These are phyloP conservation scores for Phragmites australis DNA, from an alignment of 176 grass and related monocot species.

Conservation along the genomic window DNA sequence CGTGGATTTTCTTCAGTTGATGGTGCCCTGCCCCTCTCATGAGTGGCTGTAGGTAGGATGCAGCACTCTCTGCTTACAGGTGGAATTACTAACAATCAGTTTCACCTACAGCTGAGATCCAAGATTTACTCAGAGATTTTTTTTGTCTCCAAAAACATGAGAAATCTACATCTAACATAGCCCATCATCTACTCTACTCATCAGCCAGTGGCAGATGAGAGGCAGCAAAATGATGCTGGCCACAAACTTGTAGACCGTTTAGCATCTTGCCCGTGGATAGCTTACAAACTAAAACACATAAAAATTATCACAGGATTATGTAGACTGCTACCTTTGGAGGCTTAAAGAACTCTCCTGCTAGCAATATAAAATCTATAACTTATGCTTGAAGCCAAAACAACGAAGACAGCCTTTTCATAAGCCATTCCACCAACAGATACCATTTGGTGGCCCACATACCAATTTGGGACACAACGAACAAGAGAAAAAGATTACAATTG, in stretches of 20 bases:
- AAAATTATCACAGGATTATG: conserved; percentile 8
- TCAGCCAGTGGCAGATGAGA: background rate
- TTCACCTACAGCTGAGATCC: background rate
- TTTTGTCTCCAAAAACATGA: background rate
- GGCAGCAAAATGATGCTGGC: background rate
- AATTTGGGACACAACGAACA: conserved; percentile 16
- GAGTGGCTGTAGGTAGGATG: background rate
- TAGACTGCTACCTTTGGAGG: conserved; percentile 32
- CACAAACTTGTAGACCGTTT: conserved; percentile 3
- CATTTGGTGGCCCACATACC: conserved; percentile 30
- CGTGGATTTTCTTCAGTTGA: background rate
- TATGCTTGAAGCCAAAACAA: conserved; percentile 51
- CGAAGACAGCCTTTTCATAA: conserved; percentile 28
- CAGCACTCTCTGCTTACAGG: background rate
- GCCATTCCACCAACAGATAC: conserved; percentile 26
- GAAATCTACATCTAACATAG: background rate
- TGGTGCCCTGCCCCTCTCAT: background rate
- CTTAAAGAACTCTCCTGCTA: conserved; percentile 9
- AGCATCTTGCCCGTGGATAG: background rate
- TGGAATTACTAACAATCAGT: background rate
- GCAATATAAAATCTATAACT: conserved; percentile 37
- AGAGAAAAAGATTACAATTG: background rate
- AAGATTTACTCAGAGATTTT: background rate
- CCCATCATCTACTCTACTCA: background rate
- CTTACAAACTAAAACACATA: conserved; percentile 39